phyloP scores from a whole-genome alignment of 1,139 yeast species.

The Hanseniaspora uvarum region DNA sequence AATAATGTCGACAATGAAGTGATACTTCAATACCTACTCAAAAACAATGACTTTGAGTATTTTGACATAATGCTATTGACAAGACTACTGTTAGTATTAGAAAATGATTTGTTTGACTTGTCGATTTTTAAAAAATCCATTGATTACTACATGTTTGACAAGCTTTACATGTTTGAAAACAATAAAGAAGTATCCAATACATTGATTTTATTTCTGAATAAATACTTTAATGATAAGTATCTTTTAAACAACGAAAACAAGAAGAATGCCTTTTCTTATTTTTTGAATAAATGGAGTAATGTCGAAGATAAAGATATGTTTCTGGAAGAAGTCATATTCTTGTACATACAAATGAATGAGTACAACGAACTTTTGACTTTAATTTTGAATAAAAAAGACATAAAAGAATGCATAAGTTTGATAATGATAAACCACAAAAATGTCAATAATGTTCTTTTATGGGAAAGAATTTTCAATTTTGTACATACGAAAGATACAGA shows the following conservation, averaged over 20 bases:
- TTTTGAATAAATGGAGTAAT: background rate
- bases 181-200: background rate
- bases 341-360: conserved; percentile 4
- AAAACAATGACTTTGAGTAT: background rate
- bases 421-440: conserved; percentile 4
- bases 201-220: background rate
- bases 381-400: conserved; percentile 7
- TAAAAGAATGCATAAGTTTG: conserved; percentile 2
- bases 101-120: background rate
- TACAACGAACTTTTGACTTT: conserved; percentile 4
- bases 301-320: background rate
- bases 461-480: conserved; percentile 5
- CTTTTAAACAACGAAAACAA: background rate
- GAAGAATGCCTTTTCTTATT: background rate
- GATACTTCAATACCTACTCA: background rate
- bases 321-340: conserved; percentile 7
- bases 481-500: background rate
- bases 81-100: background rate
- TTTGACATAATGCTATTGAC: background rate
- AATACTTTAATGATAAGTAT: background rate
- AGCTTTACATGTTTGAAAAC: background rate
- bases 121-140: background rate
- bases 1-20: background rate
- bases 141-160: background rate
- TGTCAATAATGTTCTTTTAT: conserved; percentile 1